Evolutionary conservation across 805 yeast species (phyloP).

Genomic region (Starmerella potacharoeniae): DNA sequence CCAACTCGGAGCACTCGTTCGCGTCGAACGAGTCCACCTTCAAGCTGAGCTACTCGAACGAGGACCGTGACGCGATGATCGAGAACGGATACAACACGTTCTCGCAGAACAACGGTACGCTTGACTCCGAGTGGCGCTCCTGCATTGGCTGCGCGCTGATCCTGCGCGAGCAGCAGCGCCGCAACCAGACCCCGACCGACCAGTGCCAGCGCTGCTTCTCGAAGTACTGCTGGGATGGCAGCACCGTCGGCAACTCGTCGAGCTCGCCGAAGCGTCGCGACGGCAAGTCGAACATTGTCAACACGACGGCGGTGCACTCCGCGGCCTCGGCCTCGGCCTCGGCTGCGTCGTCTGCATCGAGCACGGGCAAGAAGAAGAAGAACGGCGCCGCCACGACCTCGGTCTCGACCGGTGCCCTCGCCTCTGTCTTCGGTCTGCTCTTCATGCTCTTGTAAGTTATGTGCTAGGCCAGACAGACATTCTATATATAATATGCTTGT

Average conservation of each 20-base stretch:
- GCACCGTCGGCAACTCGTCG: not conserved
- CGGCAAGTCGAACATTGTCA: slow-evolving; percentile 28
- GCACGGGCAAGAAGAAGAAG: slow-evolving; percentile 10
- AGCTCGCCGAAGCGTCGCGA: slow-evolving; percentile 21
- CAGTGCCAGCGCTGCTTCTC: slow-evolving; percentile 66
- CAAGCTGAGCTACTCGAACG: slow-evolving; percentile 49
- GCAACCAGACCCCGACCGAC: slow-evolving; percentile 45
- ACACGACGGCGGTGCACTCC: not conserved
- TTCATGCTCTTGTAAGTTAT: not conserved
- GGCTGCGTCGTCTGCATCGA: slow-evolving; percentile 3
- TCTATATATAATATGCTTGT: not conserved
- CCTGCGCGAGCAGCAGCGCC: slow-evolving; percentile 68
- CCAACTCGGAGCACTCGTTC: slow-evolving; percentile 57
- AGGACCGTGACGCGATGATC: slow-evolving; percentile 50
- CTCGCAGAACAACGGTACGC: slow-evolving; percentile 55
- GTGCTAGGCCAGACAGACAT: not conserved
- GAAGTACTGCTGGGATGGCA: slow-evolving; percentile 71
- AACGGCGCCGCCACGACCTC: not conserved
- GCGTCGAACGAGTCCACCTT: slow-evolving; percentile 62
- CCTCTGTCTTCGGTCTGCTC: not conserved
- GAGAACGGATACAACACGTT: slow-evolving; percentile 68
- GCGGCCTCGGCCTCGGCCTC: slow-evolving; percentile 8
- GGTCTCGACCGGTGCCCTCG: not conserved
- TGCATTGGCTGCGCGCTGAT: slow-evolving; percentile 82
- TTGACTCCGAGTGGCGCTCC: slow-evolving; percentile 57